Percentiles rank a stretch among this genome's conserved stretches.
Conservation (phyloP, 306 rosid genomes). For the Dryas octopetala region DNA sequence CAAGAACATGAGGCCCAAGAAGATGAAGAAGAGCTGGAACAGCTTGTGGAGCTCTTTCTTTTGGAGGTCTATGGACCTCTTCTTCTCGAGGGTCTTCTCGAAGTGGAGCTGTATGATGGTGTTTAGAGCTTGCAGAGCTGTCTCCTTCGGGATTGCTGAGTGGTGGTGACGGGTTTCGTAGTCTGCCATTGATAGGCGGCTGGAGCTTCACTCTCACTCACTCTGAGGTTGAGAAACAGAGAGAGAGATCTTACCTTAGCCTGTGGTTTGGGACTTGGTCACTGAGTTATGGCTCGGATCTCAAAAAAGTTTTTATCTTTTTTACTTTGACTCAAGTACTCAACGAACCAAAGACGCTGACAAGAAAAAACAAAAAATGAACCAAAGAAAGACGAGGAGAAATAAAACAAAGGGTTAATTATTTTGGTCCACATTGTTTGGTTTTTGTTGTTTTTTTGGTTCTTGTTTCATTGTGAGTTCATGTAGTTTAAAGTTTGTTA, state of each 20-base stretch:
- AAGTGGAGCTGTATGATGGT: constrained; percentile 89
- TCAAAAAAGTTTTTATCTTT: background rate
- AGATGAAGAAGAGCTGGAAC: constrained; percentile 78
- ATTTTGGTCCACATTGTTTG: too few relatives aligned
- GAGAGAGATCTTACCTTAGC: too few relatives aligned
- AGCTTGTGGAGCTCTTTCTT: constrained; percentile 79
- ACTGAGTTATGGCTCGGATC: background rate
- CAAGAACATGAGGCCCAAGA: constrained; percentile 53
- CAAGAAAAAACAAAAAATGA: too few relatives aligned
- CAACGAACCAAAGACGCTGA: too few relatives aligned
- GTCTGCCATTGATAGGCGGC: constrained; percentile 47
- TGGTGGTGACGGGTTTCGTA: constrained; percentile 41
- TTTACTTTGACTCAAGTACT: background rate
- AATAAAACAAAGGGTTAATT: too few relatives aligned
- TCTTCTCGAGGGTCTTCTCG: constrained; percentile 90
- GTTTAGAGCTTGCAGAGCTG: constrained; percentile 76
- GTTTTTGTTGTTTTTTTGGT: too few relatives aligned
- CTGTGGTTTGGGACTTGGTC: too few relatives aligned
- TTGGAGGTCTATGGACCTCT: constrained; percentile 80
- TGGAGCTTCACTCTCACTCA: background rate
- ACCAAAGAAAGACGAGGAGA: too few relatives aligned
- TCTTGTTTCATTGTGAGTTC: too few relatives aligned
- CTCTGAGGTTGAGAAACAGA: too few relatives aligned
- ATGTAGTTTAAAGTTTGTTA: too few relatives aligned
- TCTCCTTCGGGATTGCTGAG: constrained; percentile 48